Evolutionary conservation across 2,329 filamentous ascomycete species (phyloP).

Genomic region (Sclerotinia nivalis): DNA sequence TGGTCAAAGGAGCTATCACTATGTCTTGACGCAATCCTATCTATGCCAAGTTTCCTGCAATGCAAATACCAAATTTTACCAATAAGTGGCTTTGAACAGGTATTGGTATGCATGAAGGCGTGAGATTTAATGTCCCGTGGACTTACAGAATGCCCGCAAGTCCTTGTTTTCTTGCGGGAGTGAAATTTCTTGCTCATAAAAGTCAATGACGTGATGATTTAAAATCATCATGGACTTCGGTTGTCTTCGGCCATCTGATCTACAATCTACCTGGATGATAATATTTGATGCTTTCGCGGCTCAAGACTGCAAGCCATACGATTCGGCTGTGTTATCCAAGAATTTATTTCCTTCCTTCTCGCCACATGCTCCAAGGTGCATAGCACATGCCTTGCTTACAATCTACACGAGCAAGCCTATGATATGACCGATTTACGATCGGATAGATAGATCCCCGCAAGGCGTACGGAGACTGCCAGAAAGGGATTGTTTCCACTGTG

Average conservation of each 20-base stretch:
- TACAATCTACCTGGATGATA: background rate
- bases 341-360: background rate
- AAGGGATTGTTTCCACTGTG: background rate
- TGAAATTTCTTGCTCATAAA: background rate
- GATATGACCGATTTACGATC: background rate
- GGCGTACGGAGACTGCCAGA: background rate
- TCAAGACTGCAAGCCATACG: background rate
- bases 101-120: background rate
- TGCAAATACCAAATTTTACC: too few species aligned
- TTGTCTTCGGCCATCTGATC: background rate
- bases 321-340: background rate
- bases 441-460: background rate
- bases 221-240: background rate
- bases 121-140: background rate
- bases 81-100: background rate
- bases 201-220: background rate
- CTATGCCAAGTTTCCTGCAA: background rate
- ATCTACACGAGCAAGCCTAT: slow-evolving; percentile 7
- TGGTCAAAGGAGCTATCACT: background rate
- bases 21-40: background rate
- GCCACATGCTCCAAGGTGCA: background rate
- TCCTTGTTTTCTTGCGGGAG: too few species aligned
- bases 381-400: background rate
- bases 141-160: background rate
- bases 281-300: background rate